Conservation (phyloP, 208 protist genomes). For the Acanthamoeba rhysodes region DNA sequence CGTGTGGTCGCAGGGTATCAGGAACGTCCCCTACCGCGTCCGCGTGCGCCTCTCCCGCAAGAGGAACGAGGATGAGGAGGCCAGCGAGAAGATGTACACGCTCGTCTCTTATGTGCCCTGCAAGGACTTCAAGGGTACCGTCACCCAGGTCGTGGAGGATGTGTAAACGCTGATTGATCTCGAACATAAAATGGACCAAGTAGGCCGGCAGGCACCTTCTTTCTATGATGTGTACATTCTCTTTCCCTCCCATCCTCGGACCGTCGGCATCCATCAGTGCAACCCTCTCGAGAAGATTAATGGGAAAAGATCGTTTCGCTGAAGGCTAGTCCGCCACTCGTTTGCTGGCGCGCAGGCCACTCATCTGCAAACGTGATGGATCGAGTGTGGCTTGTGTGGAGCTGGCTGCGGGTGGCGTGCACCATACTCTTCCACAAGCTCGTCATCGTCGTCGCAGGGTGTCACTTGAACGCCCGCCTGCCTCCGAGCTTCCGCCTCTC, state of each 20-base stretch:
- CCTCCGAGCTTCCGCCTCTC: neutral
- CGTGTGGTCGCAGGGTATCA: slow-evolving; percentile 97
- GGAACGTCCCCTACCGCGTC: slow-evolving; percentile 95
- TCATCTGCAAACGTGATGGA: neutral
- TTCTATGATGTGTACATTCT: neutral
- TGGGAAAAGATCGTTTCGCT: no score
- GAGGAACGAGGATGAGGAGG: slow-evolving; percentile 94
- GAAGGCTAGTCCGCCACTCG: no score
- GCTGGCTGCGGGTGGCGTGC: neutral
- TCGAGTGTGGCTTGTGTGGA: neutral
- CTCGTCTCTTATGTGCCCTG: slow-evolving; percentile 88
- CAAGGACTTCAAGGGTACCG: slow-evolving; percentile 85
- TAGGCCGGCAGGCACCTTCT: neutral
- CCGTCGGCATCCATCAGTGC: no score
- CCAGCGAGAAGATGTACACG: slow-evolving; percentile 93
- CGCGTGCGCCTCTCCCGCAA: slow-evolving; percentile 95
- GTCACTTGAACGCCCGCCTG: neutral
- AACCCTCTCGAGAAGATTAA: no score
- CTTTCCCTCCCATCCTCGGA: neutral
- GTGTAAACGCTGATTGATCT: slow-evolving; percentile 70
- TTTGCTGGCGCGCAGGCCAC: no score
- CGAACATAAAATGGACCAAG: neutral
- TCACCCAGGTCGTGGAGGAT: slow-evolving; percentile 85
- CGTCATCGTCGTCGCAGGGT: neutral
- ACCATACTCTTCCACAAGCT: slow-evolving; percentile 21